Percentiles rank a stretch among this genome's conserved stretches.
These are phyloP conservation scores for Candolleomyces eurysporus DNA, from an alignment of 768 basidiomycete species.

Conservation along the genomic window DNA sequence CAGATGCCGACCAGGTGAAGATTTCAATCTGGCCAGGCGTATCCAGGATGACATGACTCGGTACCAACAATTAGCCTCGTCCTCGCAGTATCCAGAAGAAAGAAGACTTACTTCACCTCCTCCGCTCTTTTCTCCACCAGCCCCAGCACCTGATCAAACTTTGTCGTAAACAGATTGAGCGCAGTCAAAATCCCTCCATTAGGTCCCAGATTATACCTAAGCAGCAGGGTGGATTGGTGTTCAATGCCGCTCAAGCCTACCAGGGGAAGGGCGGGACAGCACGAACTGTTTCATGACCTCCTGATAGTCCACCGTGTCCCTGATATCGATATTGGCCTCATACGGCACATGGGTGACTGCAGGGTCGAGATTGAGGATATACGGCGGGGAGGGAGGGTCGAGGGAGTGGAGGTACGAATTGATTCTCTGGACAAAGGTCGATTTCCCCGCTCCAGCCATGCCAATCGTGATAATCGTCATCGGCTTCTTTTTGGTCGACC, in stretches of 20 bases:
- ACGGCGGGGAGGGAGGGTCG: conserved; percentile 69
- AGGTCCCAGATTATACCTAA: conserved; percentile 94
- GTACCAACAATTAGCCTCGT: neutral
- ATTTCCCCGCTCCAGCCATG: conserved; percentile 97
- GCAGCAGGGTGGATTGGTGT: neutral
- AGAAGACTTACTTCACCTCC: conserved; percentile 71
- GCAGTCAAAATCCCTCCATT: conserved; percentile 98
- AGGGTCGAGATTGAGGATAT: conserved; percentile 97
- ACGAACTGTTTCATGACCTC: conserved; percentile 99
- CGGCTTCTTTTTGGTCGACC: conserved; percentile 52
- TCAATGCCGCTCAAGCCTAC: conserved; percentile 6
- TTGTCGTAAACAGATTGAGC: conserved; percentile 96
- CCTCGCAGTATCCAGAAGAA: neutral
- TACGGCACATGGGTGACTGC: conserved; percentile 91
- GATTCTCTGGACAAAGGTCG: conserved; percentile 93
- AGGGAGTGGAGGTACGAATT: conserved; percentile 85
- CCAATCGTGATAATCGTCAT: conserved; percentile 88
- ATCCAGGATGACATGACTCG: conserved; percentile 90
- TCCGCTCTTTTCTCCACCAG: conserved; percentile 91
- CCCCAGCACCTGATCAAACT: conserved; percentile 94
- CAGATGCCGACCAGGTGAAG: conserved; percentile 99
- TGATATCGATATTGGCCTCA: conserved; percentile 95
- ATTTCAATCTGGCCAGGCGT: conserved; percentile 99
- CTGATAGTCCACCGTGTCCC: conserved; percentile 95
- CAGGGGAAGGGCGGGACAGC: conserved; percentile 16